Conservation (phyloP, 2,329 filamentous ascomycete species). For the Hypoxylon sp. region DNA sequence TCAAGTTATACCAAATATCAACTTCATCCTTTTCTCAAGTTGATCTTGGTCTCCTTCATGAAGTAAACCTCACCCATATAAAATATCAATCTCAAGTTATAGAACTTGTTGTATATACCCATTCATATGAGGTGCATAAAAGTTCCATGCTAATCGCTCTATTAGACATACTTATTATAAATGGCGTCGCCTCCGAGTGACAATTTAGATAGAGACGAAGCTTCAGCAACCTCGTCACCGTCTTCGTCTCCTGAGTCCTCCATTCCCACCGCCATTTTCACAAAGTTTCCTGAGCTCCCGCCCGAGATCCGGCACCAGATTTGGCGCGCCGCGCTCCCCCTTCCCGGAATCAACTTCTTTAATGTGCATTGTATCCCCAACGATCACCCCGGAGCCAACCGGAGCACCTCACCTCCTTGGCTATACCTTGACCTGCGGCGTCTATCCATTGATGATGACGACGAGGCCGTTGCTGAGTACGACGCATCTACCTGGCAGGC, state of each 20-base stretch:
- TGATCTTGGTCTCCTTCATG: no score
- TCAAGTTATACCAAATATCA: not conserved
- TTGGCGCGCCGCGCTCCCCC: slow-evolving; percentile 49
- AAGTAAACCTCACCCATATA: no score
- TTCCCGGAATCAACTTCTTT: slow-evolving; percentile 55
- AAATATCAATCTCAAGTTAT: no score
- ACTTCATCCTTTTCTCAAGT: no score
- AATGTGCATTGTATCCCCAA: slow-evolving; percentile 55
- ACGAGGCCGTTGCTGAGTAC: slow-evolving; percentile 49
- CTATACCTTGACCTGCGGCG: slow-evolving; percentile 53
- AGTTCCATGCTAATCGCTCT: no score
- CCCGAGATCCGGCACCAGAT: slow-evolving; percentile 53
- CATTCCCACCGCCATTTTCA: slow-evolving; percentile 33
- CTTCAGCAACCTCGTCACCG: slow-evolving; percentile 8
- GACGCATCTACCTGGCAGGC: slow-evolving; percentile 54
- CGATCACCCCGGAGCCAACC: slow-evolving; percentile 50
- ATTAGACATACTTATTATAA: not conserved
- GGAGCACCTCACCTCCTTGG: slow-evolving; percentile 51
- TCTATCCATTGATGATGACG: slow-evolving; percentile 48
- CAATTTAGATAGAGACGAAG: not conserved
- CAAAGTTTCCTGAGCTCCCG: slow-evolving; percentile 48
- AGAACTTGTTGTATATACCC: no score
- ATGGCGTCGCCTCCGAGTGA: slow-evolving; percentile 1
- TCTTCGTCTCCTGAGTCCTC: slow-evolving; percentile 20
- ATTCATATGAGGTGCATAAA: no score